Conservation (phyloP, 176 grass and related monocot genomes). For the Eleusine indica region DNA sequence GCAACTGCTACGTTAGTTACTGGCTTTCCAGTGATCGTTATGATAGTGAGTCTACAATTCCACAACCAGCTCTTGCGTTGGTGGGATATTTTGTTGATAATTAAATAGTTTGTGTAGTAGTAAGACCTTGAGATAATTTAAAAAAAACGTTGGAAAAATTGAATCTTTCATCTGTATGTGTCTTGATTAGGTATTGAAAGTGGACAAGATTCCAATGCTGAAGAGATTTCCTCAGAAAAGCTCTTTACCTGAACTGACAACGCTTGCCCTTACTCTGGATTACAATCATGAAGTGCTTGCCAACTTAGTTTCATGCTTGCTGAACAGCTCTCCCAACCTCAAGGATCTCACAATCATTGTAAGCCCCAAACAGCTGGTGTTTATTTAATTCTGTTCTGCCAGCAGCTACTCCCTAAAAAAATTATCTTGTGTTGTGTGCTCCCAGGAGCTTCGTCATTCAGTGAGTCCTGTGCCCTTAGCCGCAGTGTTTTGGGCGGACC, state of each 20-base stretch:
- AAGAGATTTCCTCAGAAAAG: conserved; percentile 19
- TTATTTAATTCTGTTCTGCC: neutral
- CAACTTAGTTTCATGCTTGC: conserved; percentile 37
- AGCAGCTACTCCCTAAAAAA: neutral
- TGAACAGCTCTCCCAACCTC: conserved; percentile 48
- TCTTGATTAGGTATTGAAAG: conserved; percentile 31
- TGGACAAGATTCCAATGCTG: neutral
- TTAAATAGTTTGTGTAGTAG: neutral
- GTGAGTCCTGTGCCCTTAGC: neutral
- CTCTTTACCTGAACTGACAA: conserved; percentile 5
- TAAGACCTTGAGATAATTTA: neutral
- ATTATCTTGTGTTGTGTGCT: neutral
- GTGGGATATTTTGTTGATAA: neutral
- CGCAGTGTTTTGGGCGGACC: conserved; percentile 20
- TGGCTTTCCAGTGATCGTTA: neutral
- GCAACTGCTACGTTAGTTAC: neutral
- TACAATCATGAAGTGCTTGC: conserved; percentile 18
- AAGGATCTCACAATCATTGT: conserved; percentile 41
- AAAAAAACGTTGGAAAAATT: neutral
- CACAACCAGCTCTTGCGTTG: neutral
- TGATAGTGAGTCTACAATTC: neutral
- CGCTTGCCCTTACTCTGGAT: conserved; percentile 30
- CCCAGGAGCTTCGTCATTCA: neutral
- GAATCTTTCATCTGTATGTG: neutral
- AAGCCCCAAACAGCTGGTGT: neutral